Base-by-base conservation (phyloP, 768 basidiomycete species). In the Lanmaoa rubissima region DNA sequence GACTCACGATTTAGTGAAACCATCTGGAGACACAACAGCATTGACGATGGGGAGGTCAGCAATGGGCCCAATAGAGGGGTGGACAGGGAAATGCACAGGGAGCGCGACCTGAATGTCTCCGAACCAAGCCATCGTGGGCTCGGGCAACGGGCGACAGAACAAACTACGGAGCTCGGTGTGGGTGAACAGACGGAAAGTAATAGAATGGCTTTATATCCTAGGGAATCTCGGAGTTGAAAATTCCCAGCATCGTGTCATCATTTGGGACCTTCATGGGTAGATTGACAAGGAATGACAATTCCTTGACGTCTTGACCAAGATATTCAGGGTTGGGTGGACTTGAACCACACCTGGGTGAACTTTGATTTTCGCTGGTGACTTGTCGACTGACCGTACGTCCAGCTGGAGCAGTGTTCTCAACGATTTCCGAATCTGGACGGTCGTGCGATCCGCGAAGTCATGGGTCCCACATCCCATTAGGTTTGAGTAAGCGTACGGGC, bases 1-100 rank as follows among this genome's bases (percentile, higher is more conserved):
- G 17, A 42, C 66, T 55, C 35, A 69, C 67, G 55, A 64, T 67
- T 50, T 62, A 17, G 54, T 49, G 48, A 77, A 75, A 2, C 78
- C 78, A 55, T 79, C 78, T 7, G 76, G 77, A 7, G 43, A 47
- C 26, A 58, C 58, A 12, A 52, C 5, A 3, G 41, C 55, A 31
- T 59, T 51, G 26, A 51, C 31, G 31, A 78, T 64, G 44, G 65
- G 63, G 13, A 75, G 63, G 49, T 71, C 59, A 54, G 51, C 54
- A 24, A 58, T 46, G 44, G 65, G 66, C 2, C 63, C 61, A 13
- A 68, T 57, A 42, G 53, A 45, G 39, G 59, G 53, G 36, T 38
- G 50, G 11, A 51, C 10, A 21, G 50, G 43, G n/a, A 54, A 6
- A 49, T 41, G 17, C 10, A 35, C 49, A 14, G 52, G 41, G 40